Conservation (phyloP, 1,284 basidiomycete species). For the Kwoniella shivajii region DNA sequence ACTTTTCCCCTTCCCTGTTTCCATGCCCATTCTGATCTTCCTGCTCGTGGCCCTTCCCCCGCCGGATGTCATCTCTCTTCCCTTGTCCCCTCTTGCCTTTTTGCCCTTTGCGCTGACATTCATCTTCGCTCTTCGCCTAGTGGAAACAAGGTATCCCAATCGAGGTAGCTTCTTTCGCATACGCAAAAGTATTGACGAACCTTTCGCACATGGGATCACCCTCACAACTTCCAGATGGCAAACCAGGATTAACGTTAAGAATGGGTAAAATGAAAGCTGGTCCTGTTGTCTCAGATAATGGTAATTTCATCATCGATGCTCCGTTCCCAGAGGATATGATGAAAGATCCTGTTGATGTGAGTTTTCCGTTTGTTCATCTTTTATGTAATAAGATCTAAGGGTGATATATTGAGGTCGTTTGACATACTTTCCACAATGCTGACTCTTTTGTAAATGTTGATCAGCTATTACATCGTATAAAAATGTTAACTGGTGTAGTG, state of each 20-base stretch:
- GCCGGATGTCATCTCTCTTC: too few relatives aligned
- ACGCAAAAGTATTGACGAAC: slow-evolving; percentile 75
- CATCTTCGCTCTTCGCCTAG: slow-evolving; percentile 55
- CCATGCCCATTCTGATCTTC: too few relatives aligned
- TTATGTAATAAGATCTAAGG: not conserved
- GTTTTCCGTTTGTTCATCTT: slow-evolving; percentile 28
- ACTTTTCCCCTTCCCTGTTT: too few relatives aligned
- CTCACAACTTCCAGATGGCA: slow-evolving; percentile 33
- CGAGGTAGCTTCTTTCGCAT: slow-evolving; percentile 95
- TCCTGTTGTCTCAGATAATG: slow-evolving; percentile 94
- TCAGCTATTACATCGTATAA: slow-evolving; percentile 72
- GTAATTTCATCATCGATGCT: slow-evolving; percentile 92
- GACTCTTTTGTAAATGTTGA: not conserved
- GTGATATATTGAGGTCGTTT: not conserved
- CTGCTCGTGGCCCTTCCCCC: too few relatives aligned
- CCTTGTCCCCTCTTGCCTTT: not conserved
- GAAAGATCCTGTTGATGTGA: slow-evolving; percentile 68
- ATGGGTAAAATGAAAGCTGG: slow-evolving; percentile 70
- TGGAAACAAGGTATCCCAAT: slow-evolving; percentile 89
- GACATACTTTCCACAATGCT: not conserved
- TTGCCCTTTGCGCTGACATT: not conserved
- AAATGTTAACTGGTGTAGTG: slow-evolving; percentile 92
- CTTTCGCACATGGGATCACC: slow-evolving; percentile 61
- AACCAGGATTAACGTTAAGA: slow-evolving; percentile 66
- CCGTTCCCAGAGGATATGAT: slow-evolving; percentile 74